These are phyloP conservation scores for Anisodus tanguticus DNA, from an alignment of 257 asterid species.

Conservation along the genomic window DNA sequence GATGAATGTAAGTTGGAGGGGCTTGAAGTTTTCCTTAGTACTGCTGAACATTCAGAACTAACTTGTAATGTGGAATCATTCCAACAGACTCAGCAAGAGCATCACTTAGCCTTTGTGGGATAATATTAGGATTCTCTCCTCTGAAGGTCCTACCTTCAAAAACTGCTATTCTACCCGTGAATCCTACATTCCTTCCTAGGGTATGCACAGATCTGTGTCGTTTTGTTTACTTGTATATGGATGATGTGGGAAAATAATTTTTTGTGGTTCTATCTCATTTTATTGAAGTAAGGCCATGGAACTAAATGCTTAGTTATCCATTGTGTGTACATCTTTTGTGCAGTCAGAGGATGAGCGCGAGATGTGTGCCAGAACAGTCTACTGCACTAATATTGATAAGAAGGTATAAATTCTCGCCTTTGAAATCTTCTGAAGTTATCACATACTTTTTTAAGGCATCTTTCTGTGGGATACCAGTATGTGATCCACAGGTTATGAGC, in stretches of 20 bases:
- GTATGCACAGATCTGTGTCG: constrained; percentile 44
- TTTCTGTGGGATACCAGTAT: not conserved
- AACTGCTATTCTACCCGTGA: constrained; percentile 96
- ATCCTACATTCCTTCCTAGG: constrained; percentile 95
- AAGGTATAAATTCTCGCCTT: constrained; percentile 49
- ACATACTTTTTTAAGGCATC: not conserved
- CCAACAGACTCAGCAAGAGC: constrained; percentile 77
- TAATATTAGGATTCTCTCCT: constrained; percentile 76
- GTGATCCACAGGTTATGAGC: not conserved
- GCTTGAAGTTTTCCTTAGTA: constrained; percentile 5
- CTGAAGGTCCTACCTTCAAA: constrained; percentile 92
- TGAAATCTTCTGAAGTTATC: not conserved
- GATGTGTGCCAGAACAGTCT: constrained; percentile 97
- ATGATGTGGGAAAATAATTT: constrained; percentile 2
- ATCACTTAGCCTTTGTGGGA: constrained; percentile 71
- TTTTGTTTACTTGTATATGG: not conserved
- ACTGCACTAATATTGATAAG: constrained; percentile 93
- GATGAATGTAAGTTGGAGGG: constrained; percentile 70
- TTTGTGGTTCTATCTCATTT: not conserved
- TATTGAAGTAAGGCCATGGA: not conserved
- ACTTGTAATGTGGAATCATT: constrained; percentile 29
- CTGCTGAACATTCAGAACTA: constrained; percentile 18
- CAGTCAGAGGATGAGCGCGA: constrained; percentile 97
- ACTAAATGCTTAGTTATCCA: not conserved
- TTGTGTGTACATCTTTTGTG: constrained; percentile 23